These are phyloP conservation scores for Pseudognaphalium luteoalbum DNA, from an alignment of 129 eudicot species.

Conservation along the genomic window DNA sequence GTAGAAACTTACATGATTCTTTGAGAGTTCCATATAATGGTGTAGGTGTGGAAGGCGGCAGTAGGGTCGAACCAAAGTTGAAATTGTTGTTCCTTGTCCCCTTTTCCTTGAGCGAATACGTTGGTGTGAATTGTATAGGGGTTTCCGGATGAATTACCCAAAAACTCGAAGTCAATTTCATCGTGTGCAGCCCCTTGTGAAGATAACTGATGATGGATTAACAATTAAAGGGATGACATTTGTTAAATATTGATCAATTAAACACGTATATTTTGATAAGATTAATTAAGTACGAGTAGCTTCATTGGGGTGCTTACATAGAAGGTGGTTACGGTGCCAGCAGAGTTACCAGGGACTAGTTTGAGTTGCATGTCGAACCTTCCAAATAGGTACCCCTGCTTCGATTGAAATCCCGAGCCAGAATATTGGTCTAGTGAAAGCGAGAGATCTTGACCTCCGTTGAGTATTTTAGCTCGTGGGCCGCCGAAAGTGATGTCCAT, in stretches of 20 bases:
- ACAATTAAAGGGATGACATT: not conserved
- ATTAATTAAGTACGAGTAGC: too few species aligned
- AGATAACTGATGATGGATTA: too few species aligned
- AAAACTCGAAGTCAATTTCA: too few species aligned
- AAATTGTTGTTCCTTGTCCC: too few species aligned
- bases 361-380: slow-evolving; percentile 11
- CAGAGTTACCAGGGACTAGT: not conserved
- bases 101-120: too few species aligned
- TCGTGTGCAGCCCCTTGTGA: too few species aligned
- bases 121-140: too few species aligned
- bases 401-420: slow-evolving; percentile 1
- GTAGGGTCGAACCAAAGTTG: too few species aligned
- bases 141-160: too few species aligned
- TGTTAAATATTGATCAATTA: not conserved
- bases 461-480: not conserved
- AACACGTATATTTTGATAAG: not conserved
- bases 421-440: not conserved
- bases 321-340: not conserved
- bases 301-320: not conserved
- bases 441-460: slow-evolving; percentile 1
- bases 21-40: too few species aligned
- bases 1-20: too few species aligned
- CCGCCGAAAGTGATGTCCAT: not conserved
- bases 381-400: not conserved
- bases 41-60: too few species aligned